Evolutionary conservation across 148 eudicot genomes (phyloP).

Genomic region (Oxyria digyna): DNA sequence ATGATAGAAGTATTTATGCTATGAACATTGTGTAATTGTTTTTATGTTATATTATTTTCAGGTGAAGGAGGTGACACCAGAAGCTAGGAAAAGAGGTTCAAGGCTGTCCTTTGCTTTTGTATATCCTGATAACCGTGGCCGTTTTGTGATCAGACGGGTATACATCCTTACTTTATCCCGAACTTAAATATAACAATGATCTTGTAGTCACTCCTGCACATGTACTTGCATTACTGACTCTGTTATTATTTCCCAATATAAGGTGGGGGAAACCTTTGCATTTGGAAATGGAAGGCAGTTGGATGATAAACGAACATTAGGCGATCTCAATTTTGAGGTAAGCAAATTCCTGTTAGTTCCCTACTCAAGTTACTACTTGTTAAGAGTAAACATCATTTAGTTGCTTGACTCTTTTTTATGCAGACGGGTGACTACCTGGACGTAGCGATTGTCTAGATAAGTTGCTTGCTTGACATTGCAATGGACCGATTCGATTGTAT

Average conservation of each 20-base stretch:
- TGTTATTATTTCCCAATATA: not conserved
- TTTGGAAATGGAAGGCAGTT: slow-evolving; percentile 5
- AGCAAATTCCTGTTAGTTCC: not conserved
- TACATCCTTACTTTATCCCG: not conserved
- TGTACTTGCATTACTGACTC: not conserved
- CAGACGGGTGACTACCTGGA: slow-evolving; percentile 7
- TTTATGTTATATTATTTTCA: slow-evolving; percentile 9
- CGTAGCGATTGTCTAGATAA: not conserved
- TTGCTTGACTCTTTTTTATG: not conserved
- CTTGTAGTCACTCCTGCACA: not conserved
- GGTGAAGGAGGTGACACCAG: slow-evolving; percentile 81
- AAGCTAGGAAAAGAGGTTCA: slow-evolving; percentile 60
- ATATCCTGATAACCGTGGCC: slow-evolving; percentile 57
- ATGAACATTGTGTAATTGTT: not conserved
- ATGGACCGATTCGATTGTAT: not conserved
- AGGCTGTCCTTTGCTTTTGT: slow-evolving; percentile 69
- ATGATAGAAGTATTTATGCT: not conserved
- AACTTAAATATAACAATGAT: not conserved
- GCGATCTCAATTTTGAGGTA: slow-evolving; percentile 2
- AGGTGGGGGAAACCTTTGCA: slow-evolving; percentile 8
- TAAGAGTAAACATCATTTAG: not conserved
- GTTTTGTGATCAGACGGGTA: slow-evolving; percentile 50
- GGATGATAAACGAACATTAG: not conserved
- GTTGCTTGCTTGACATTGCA: not conserved
- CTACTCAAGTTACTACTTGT: not conserved